These are phyloP conservation scores for Podila epigama DNA, from an alignment of 192 early-diverging fungal species.

Conservation along the genomic window DNA sequence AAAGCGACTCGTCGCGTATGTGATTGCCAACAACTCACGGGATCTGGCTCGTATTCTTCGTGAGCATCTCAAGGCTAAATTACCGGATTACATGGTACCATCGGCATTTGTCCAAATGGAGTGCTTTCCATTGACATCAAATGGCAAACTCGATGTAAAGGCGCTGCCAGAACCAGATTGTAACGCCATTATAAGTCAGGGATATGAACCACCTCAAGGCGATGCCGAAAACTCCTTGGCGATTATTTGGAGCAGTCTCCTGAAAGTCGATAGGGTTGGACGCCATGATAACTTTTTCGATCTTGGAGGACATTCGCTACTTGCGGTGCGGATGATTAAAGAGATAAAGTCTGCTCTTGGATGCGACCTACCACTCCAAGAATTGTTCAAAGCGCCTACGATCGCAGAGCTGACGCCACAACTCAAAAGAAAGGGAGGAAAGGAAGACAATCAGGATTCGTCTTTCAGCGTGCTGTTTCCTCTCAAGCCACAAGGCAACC, in stretches of 20 bases:
- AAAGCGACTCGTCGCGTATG: slow-evolving; percentile 65
- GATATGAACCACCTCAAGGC: slow-evolving; percentile 7
- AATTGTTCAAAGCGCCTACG: slow-evolving; percentile 10
- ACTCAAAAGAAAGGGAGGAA: neutral
- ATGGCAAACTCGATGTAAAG: slow-evolving; percentile 44
- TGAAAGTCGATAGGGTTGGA: slow-evolving; percentile 3
- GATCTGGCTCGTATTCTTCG: slow-evolving; percentile 42
- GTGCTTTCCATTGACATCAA: slow-evolving; percentile 22
- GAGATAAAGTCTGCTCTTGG: neutral
- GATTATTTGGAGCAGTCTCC: slow-evolving; percentile 1
- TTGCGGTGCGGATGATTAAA: slow-evolving; percentile 14
- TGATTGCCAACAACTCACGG: slow-evolving; percentile 39
- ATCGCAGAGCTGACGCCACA: slow-evolving; percentile 3
- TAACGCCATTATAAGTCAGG: neutral
- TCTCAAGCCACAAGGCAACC: slow-evolving; percentile 17
- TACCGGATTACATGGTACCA: slow-evolving; percentile 75
- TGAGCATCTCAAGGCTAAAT: slow-evolving; percentile 54
- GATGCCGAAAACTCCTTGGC: slow-evolving; percentile 2
- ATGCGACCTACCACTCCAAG: neutral
- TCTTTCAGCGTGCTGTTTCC: slow-evolving; percentile 9
- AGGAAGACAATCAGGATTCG: neutral
- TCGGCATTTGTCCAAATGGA: slow-evolving; percentile 34
- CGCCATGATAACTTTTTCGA: slow-evolving; percentile 17
- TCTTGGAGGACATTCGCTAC: slow-evolving; percentile 19
- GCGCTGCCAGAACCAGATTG: slow-evolving; percentile 32